Percentiles rank a stretch among this genome's conserved stretches.
These are phyloP conservation scores for Pleurotus salmoneostramineus DNA, from an alignment of 768 basidiomycete genomes.

Conservation along the genomic window DNA sequence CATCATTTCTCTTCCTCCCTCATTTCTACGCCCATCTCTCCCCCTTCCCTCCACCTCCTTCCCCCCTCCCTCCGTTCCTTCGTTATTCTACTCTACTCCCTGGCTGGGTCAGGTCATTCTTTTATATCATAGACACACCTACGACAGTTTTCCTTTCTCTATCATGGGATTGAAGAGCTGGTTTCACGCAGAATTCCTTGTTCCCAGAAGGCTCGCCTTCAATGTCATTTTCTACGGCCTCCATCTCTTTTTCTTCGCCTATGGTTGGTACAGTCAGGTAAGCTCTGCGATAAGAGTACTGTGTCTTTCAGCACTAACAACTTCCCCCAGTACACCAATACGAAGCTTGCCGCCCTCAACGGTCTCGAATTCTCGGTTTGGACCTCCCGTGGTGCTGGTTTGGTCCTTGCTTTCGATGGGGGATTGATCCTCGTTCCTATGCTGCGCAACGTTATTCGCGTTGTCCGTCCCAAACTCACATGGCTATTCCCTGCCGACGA, in stretches of 20 bases:
- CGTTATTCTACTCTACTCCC: conserved; percentile 19
- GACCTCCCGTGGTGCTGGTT: conserved; percentile 87
- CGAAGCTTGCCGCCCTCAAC: conserved; percentile 71
- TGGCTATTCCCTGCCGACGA: conserved; percentile 91
- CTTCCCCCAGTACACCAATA: conserved; percentile 49
- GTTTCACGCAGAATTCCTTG: conserved; percentile 70
- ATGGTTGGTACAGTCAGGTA: conserved; percentile 90
- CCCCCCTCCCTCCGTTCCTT: conserved; percentile 15
- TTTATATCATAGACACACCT: conserved; percentile 14
- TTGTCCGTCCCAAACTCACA: conserved; percentile 75
- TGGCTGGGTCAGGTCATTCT: conserved; percentile 52
- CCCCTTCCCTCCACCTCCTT: conserved; percentile 12
- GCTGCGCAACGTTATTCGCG: conserved; percentile 82
- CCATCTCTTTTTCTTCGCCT: conserved; percentile 70
- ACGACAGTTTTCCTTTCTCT: conserved; percentile 15
- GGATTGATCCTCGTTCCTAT: conserved; percentile 85
- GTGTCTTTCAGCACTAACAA: conserved; percentile 4
- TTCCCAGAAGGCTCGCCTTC: conserved; percentile 61
- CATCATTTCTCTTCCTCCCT: conserved; percentile 14
- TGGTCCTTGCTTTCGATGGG: conserved; percentile 85
- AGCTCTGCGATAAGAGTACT: conserved; percentile 12
- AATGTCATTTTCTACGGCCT: conserved; percentile 78
- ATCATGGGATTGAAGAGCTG: conserved; percentile 61
- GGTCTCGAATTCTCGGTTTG: conserved; percentile 81
- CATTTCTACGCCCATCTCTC: conserved; percentile 19